Evolutionary conservation across 2,329 filamentous ascomycete species (phyloP), one percentile per base, ranked within the genome.

Genomic region (Periconia sp.): DNA sequence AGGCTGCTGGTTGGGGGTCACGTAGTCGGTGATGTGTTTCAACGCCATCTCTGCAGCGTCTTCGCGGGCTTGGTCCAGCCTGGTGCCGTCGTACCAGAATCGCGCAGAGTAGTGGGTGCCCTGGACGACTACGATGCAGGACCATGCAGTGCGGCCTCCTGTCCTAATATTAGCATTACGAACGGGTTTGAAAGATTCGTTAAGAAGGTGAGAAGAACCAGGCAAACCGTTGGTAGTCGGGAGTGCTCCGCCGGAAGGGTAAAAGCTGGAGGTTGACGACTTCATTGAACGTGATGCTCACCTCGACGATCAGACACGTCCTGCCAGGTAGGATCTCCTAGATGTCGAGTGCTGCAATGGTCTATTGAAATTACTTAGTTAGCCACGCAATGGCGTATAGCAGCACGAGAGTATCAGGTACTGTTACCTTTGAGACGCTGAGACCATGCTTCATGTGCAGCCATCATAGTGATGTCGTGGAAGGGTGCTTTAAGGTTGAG

Each of bases 91-190:
- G 48, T 71, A 71, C 63, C 62, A 70, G 46, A 62, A 71, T n/a
- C 59, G 57, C 4, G 68, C 68, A 5, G 54, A 44, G 32, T 63
- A 65, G 1, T 53, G 48, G 11, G 23, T 45, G 21, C 57, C 59
- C n/a, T 61, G 57, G 36, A 69, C 44, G 9, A 50, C 36, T 11
- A 58, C 61, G 26, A 64, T 47, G 36, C 59, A 63, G 16, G 60
- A 63, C 68, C 68, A 71, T 11, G 68, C 68, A 5, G 68, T 71
- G 10, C 68, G 59, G 26, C 66, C 66, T 36, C 67, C 67, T 71
- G 36, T 17, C 10, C 23, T 25, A 7, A 11, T 4, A 11, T 49
- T 19, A 52, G 47, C 15, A 19, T 15, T 9, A 17, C n/a, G n/a
- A n/a, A n/a, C n/a, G n/a, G n/a, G n/a, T n/a, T n/a, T n/a, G n/a